Percentiles rank a stretch among this genome's conserved stretches.
These are phyloP conservation scores for Haplographium delicatum DNA, from an alignment of 495 filamentous ascomycete genomes.

Conservation along the genomic window DNA sequence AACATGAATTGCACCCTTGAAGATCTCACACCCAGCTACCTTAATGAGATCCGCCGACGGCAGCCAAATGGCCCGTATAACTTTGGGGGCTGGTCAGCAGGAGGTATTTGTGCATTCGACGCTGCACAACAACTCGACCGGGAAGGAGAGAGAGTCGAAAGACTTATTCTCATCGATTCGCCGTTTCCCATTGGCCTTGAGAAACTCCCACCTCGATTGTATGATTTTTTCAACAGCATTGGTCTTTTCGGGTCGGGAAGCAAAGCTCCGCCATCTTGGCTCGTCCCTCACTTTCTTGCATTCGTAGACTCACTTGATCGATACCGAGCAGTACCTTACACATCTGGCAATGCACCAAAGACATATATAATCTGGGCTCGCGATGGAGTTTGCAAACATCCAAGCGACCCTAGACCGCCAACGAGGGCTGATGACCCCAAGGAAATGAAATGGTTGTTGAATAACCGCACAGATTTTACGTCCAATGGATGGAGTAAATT, in stretches of 20 bases:
- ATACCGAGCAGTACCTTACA: neutral
- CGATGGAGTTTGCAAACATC: neutral
- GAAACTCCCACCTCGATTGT: neutral
- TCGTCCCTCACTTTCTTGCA: conserved; percentile 4
- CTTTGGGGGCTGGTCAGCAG: conserved; percentile 76
- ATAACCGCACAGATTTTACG: conserved; percentile 8
- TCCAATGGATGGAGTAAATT: conserved; percentile 3
- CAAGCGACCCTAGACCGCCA: neutral
- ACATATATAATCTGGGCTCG: conserved; percentile 4
- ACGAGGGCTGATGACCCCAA: neutral
- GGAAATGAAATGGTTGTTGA: conserved; percentile 3
- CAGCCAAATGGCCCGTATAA: conserved; percentile 63
- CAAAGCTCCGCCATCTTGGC: neutral
- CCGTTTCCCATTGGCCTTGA: neutral
- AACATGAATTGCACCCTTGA: conserved; percentile 45
- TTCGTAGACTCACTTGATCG: neutral
- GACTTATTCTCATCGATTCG: conserved; percentile 12
- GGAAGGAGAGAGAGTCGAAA: conserved; percentile 56
- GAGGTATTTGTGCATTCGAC: conserved; percentile 81
- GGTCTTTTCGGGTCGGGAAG: conserved; percentile 3
- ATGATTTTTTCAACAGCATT: neutral
- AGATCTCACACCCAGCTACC: conserved; percentile 48
- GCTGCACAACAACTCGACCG: conserved; percentile 64
- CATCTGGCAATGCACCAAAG: neutral
- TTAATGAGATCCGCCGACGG: conserved; percentile 56